These are phyloP conservation scores for Boletus eberwhitei DNA, from an alignment of 768 basidiomycete genomes.

Conservation along the genomic window DNA sequence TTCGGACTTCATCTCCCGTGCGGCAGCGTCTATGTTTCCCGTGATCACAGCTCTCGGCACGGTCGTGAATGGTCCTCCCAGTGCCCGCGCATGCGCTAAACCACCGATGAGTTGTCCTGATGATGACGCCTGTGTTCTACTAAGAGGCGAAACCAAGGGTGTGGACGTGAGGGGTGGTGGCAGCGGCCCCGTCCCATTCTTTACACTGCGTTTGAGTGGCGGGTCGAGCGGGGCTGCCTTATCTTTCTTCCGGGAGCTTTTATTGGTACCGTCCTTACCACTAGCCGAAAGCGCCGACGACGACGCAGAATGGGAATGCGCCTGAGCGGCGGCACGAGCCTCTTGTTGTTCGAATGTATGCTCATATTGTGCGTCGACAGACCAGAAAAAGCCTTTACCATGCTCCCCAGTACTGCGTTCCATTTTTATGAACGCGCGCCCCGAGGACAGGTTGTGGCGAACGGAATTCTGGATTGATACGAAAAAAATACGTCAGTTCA, in stretches of 20 bases:
- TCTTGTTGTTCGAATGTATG: conserved; percentile 72
- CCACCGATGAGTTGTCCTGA: conserved; percentile 3
- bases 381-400: conserved; percentile 94
- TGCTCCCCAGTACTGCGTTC: conserved; percentile 81
- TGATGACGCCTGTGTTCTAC: background rate
- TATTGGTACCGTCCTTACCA: conserved; percentile 36
- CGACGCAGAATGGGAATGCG: conserved; percentile 24
- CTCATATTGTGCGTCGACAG: conserved; percentile 72
- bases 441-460: conserved; percentile 91
- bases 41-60: background rate
- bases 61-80: conserved; percentile 4
- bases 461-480: conserved; percentile 71
- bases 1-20: conserved; percentile 6
- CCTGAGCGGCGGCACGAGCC: conserved; percentile 40
- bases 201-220: conserved; percentile 65
- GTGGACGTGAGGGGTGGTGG: conserved; percentile 70
- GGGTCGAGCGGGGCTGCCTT: conserved; percentile 54
- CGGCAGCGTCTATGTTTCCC: background rate
- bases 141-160: conserved; percentile 52
- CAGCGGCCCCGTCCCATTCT: conserved; percentile 54
- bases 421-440: conserved; percentile 87
- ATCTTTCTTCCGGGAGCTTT: conserved; percentile 53
- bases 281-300: conserved; percentile 17
- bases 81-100: background rate
- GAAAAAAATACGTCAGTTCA: conserved; percentile 11